Conservation (phyloP, 108 stramenopile species). For the Fistulifera pelliculosa region DNA sequence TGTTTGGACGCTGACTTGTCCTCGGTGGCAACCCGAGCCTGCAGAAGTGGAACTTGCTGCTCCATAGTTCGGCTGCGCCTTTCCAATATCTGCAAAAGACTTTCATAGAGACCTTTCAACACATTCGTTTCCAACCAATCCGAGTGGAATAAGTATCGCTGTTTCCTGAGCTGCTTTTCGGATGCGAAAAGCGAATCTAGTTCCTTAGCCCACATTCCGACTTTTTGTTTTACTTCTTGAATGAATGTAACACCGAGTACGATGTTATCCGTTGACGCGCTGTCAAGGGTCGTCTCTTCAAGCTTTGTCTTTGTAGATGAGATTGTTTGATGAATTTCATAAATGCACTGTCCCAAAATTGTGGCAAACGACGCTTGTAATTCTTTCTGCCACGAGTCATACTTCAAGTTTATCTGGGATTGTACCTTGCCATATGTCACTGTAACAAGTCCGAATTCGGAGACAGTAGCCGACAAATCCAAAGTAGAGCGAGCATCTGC, state of each 20-base stretch:
- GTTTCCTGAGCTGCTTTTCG: conserved; percentile 80
- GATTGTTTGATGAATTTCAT: conserved; percentile 54
- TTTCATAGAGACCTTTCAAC: conserved; percentile 73
- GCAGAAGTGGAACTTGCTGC: conserved; percentile 85
- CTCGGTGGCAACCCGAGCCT: conserved; percentile 85
- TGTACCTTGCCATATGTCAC: conserved; percentile 90
- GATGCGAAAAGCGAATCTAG: conserved; percentile 58
- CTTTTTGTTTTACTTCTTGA: conserved; percentile 71
- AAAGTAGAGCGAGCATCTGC: conserved; percentile 76
- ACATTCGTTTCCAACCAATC: conserved; percentile 89
- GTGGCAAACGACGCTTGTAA: conserved; percentile 83
- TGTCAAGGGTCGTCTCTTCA: conserved; percentile 77
- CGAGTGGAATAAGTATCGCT: conserved; percentile 76
- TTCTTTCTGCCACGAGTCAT: conserved; percentile 97
- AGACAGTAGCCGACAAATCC: conserved; percentile 67
- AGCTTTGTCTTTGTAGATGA: conserved; percentile 59
- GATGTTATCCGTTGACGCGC: conserved; percentile 77
- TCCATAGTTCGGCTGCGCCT: conserved; percentile 82
- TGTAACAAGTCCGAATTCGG: conserved; percentile 80
- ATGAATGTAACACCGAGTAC: conserved; percentile 89
- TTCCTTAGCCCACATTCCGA: conserved; percentile 48
- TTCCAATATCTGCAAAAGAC: conserved; percentile 80
- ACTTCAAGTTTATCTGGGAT: conserved; percentile 90
- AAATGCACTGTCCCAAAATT: conserved; percentile 59
- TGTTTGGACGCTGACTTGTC: conserved; percentile 78